Evolutionary conservation across 2,329 filamentous ascomycete species (phyloP).

Genomic region (Achaetomium macrosporum): DNA sequence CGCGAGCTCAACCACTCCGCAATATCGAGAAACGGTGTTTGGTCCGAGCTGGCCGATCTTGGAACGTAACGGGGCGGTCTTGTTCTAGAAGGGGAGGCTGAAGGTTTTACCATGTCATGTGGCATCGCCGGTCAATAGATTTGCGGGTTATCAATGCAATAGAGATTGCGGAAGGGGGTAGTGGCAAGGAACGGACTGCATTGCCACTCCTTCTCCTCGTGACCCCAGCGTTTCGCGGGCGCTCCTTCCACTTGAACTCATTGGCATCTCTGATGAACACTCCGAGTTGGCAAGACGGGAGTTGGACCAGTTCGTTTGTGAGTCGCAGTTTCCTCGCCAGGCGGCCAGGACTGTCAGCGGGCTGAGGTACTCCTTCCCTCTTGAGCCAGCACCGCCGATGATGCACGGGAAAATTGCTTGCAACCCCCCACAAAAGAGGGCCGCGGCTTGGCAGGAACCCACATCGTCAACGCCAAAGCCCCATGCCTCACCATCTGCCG

Average conservation of each 20-base stretch:
- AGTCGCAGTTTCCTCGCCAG: too few species aligned
- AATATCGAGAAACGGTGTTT: slow-evolving; percentile 16
- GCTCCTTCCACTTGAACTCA: background rate
- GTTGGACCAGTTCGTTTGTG: too few species aligned
- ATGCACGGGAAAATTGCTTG: background rate
- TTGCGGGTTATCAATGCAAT: slow-evolving; percentile 22
- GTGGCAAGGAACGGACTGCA: background rate
- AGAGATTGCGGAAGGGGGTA: slow-evolving; percentile 6
- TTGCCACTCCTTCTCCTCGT: background rate
- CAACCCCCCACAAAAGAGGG: background rate
- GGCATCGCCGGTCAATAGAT: slow-evolving; percentile 15
- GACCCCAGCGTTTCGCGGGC: background rate
- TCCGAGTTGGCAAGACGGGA: background rate
- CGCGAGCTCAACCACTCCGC: slow-evolving; percentile 8
- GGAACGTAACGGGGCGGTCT: background rate
- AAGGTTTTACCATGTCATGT: slow-evolving; percentile 14
- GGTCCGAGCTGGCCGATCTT: slow-evolving; percentile 5
- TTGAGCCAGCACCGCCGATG: background rate
- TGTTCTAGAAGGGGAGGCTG: background rate
- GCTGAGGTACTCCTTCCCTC: too few species aligned
- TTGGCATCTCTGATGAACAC: background rate
- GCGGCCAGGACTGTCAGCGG: too few species aligned
- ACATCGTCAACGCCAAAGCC: background rate
- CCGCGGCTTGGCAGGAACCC: slow-evolving; percentile 12
- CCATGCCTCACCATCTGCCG: slow-evolving; percentile 14